phyloP scores from a whole-genome alignment of 208 protist species.

The Acanthamoeba lenticulata region DNA sequence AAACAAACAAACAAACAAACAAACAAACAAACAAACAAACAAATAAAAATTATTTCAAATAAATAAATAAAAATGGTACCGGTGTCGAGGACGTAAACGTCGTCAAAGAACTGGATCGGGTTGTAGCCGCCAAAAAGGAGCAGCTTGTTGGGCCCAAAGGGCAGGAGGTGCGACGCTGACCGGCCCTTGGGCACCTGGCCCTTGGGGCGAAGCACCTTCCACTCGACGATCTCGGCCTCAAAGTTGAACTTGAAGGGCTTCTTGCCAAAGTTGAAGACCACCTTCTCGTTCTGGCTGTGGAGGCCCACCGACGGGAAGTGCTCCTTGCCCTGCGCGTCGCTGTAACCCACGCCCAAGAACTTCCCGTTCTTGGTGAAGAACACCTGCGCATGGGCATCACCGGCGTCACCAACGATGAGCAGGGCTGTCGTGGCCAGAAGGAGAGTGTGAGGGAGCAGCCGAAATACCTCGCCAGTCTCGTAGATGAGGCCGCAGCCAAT shows the following conservation, averaged over 20 bases:
- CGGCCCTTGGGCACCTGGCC: not conserved
- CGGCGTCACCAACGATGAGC: no score
- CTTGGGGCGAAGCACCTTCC: not conserved
- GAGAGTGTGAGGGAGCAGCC: not conserved
- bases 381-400: not conserved
- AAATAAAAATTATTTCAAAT: no score
- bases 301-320: slow-evolving; percentile 51
- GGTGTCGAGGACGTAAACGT: slow-evolving; percentile 47
- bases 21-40: no score
- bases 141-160: not conserved
- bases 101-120: slow-evolving; percentile 54
- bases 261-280: slow-evolving; percentile 66
- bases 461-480: slow-evolving; percentile 54
- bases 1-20: no score
- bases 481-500: slow-evolving; percentile 63
- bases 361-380: slow-evolving; percentile 70
- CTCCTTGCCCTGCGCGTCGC: slow-evolving; percentile 49
- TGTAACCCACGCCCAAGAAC: slow-evolving; percentile 50
- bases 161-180: slow-evolving; percentile 31
- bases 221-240: slow-evolving; percentile 47
- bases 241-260: slow-evolving; percentile 70
- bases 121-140: slow-evolving; percentile 58
- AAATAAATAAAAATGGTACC: no score
- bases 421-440: no score
- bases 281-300: slow-evolving; percentile 38